phyloP scores from a whole-genome alignment of 441 rosid genomes.

The Theobroma grandiflorum region DNA sequence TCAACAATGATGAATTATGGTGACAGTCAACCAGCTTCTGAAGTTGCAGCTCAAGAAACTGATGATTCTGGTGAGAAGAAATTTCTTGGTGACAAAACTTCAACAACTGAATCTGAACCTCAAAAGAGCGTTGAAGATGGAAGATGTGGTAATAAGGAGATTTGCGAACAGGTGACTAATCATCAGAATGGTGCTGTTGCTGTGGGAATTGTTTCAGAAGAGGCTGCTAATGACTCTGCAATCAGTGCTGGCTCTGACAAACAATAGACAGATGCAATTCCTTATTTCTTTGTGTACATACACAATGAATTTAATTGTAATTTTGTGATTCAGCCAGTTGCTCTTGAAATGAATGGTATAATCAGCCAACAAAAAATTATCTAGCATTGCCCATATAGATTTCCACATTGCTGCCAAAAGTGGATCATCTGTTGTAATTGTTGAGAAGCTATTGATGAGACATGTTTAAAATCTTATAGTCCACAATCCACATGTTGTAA shows the following conservation, averaged over 20 bases:
- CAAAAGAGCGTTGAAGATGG: conserved; percentile 25
- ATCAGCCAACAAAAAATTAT: too few species aligned
- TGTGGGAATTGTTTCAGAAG: conserved; percentile 6
- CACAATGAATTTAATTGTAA: background rate
- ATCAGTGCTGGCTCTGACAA: conserved; percentile 23
- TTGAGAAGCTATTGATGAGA: background rate
- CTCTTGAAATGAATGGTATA: too few species aligned
- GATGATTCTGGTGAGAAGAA: conserved; percentile 21
- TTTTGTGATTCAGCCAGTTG: background rate
- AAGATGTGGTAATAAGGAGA: conserved; percentile 17
- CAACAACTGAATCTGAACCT: conserved; percentile 14
- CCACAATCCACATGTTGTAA: background rate
- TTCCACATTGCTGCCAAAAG: too few species aligned
- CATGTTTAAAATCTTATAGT: background rate
- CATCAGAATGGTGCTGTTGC: conserved; percentile 9
- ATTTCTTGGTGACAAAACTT: background rate
- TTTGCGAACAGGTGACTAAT: background rate
- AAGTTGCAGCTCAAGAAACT: conserved; percentile 29
- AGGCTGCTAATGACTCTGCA: conserved; percentile 8
- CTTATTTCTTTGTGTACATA: background rate
- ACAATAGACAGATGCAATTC: conserved; percentile 4
- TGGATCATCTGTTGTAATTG: background rate
- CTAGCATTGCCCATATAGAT: too few species aligned
- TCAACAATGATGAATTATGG: background rate
- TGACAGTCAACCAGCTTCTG: conserved; percentile 20